phyloP scores from a whole-genome alignment of 805 yeast genomes.

The Ogataea salicorniae region DNA sequence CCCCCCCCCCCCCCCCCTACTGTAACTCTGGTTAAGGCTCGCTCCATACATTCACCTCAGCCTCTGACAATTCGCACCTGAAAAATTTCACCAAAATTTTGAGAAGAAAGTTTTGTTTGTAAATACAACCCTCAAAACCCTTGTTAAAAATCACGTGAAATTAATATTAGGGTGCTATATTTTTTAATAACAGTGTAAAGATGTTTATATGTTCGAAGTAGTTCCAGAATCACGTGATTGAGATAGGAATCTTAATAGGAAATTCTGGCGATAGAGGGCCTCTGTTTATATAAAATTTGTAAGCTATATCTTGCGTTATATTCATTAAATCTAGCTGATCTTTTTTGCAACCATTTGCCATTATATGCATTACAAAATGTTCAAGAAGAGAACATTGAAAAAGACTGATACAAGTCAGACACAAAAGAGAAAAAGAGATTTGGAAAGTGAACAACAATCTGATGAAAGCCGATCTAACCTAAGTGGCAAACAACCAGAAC shows the following conservation, averaged over 20 bases:
- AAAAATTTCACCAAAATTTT: neutral
- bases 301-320: too few relatives aligned
- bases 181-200: too few relatives aligned
- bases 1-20: too few relatives aligned
- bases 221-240: too few relatives aligned
- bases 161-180: too few relatives aligned
- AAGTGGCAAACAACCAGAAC: neutral
- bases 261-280: conserved; percentile 8
- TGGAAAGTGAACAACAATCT: neutral
- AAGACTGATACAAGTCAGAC: neutral
- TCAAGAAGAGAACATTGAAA: conserved; percentile 1
- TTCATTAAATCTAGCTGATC: too few relatives aligned
- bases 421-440: neutral
- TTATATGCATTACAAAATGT: neutral
- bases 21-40: too few relatives aligned
- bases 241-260: conserved; percentile 1
- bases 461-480: neutral
- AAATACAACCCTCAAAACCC: conserved; percentile 1
- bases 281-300: too few relatives aligned
- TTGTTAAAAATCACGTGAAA: conserved; percentile 5
- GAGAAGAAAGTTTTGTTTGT: neutral
- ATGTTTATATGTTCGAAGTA: too few relatives aligned
- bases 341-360: too few relatives aligned
- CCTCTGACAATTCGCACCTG: too few relatives aligned
- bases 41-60: too few relatives aligned